Conservation (phyloP, 495 filamentous ascomycete species). For the Neurospora discreta region DNA sequence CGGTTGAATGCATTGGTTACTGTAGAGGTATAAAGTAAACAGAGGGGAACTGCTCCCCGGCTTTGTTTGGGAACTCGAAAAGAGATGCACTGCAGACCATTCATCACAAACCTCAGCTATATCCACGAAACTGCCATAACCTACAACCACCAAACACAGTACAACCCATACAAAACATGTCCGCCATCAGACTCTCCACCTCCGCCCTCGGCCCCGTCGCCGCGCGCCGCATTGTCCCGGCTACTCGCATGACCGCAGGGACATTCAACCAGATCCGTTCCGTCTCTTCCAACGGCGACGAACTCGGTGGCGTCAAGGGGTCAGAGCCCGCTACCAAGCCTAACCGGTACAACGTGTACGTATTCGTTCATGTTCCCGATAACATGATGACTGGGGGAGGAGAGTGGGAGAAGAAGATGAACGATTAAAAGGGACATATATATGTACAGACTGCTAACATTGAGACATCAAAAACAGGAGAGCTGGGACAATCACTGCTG, state of each 20-base stretch:
- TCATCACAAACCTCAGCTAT: background rate
- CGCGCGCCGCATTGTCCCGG: background rate
- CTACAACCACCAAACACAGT: background rate
- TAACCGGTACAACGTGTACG: background rate
- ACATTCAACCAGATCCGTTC: background rate
- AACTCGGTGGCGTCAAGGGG: background rate
- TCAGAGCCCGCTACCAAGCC: background rate
- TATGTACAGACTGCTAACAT: no score
- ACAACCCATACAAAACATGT: background rate
- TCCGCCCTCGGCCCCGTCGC: background rate
- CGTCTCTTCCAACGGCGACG: background rate
- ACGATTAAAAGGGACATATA: no score
- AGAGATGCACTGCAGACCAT: background rate
- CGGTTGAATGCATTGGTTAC: background rate
- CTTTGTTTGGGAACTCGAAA: background rate
- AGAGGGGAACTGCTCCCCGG: background rate
- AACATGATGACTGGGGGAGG: no score
- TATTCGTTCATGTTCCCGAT: background rate
- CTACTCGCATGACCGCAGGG: no score
- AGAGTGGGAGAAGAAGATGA: no score
- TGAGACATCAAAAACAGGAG: background rate
- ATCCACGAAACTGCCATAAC: background rate
- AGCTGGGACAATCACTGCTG: background rate
- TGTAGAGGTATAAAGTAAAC: background rate
- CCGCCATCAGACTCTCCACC: background rate